Conservation (phyloP, 176 grass and related monocot species). For the Bromus sterilis region DNA sequence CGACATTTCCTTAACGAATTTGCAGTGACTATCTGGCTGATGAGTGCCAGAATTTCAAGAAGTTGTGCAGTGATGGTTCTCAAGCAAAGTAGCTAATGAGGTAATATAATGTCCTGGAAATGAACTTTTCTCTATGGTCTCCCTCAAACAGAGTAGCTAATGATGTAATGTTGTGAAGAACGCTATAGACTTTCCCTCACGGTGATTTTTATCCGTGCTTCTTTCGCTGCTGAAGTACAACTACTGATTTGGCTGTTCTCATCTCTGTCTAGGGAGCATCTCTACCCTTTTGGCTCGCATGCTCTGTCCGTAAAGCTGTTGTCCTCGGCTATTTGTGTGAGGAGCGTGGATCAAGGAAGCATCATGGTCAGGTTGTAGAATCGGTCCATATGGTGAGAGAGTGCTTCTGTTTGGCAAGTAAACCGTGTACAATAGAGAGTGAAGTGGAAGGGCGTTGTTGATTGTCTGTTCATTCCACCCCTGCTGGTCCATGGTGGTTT, state of each 20-base stretch:
- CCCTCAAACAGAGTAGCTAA: conserved; percentile 38
- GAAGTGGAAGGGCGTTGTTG: neutral
- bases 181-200: neutral
- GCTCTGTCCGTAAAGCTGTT: neutral
- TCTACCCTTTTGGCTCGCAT: neutral
- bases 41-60: conserved; percentile 86
- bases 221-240: neutral
- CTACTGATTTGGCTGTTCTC: neutral
- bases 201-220: neutral
- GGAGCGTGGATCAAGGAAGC: neutral
- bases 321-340: neutral
- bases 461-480: neutral
- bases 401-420: neutral
- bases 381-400: neutral
- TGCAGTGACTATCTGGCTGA: conserved; percentile 74
- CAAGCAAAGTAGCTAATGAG: conserved; percentile 31
- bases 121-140: neutral
- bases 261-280: neutral
- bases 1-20: neutral
- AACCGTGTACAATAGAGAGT: conserved; percentile 9
- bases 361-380: neutral
- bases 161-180: neutral
- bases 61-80: conserved; percentile 61
- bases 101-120: neutral
- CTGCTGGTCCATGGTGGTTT: neutral